phyloP scores from a whole-genome alignment of 768 basidiomycete genomes.

The Boletus pseudopeckii region DNA sequence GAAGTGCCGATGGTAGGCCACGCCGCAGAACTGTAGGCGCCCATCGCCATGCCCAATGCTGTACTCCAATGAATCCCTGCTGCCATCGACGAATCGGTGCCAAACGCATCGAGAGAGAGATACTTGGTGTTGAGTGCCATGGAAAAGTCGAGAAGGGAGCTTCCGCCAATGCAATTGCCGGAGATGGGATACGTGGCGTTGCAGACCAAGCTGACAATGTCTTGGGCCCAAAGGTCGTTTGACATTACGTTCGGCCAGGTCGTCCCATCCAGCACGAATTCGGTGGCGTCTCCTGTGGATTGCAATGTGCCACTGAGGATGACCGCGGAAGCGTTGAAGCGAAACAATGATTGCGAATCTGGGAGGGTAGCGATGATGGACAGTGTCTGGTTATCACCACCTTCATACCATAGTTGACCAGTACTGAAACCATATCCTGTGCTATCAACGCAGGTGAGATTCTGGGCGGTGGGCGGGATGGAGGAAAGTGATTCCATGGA shows the following conservation, averaged over 20 bases:
- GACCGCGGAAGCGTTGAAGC: background rate
- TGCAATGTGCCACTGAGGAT: background rate
- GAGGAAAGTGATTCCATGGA: constrained; percentile 1
- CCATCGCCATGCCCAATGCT: background rate
- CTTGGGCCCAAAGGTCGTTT: background rate
- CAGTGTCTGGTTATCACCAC: background rate
- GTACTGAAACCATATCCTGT: background rate
- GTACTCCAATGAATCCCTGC: background rate
- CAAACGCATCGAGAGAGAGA: background rate
- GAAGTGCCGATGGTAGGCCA: too few relatives aligned
- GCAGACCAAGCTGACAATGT: constrained; percentile 3
- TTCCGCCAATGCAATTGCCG: background rate
- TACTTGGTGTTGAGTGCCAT: background rate
- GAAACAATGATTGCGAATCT: background rate
- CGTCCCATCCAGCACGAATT: background rate
- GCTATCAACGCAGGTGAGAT: background rate
- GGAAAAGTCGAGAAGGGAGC: background rate
- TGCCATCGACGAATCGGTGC: background rate
- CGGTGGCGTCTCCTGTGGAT: background rate
- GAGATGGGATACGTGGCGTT: background rate
- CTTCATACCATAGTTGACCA: background rate
- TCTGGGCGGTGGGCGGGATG: constrained; percentile 1
- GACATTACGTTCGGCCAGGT: background rate
- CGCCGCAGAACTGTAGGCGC: too few relatives aligned
- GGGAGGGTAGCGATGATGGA: background rate